Evolutionary conservation across 1,284 basidiomycete species (phyloP), one percentile per base, ranked within the genome.

Genomic region (Hortiboletus rubellus): DNA sequence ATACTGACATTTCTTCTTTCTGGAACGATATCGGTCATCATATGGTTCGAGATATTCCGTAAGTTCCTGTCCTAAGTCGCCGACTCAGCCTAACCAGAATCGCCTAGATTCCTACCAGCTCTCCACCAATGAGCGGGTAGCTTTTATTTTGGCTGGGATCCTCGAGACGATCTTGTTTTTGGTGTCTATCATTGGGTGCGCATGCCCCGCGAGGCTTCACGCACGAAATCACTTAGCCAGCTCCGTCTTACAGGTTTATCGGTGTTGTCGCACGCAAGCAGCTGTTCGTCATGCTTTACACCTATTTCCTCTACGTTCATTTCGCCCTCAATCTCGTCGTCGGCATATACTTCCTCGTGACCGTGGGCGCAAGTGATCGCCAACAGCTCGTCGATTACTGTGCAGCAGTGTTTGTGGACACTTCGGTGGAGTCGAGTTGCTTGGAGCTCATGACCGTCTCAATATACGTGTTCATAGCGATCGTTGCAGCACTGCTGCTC

Each of bases 1-100:
- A 58, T 79, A 4, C 66, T 86, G 11, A 79, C 79, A 1, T 77
- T 84, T 48, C 62, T 86, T 24, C 69, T 87, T 33, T 74, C 81
- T 3, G 80, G 79, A 3, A 55, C 80, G 17, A 72, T 85, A 41
- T 74, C 82, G 11, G 68, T 82, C 60, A 66, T 84, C 47, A 63
- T 85, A 22, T 87, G 83, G 84, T 84, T 82, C 64, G 82, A 84
- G 63, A 71, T 86, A 34, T 74, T 72, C 34, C 77, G 86, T 86
- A 59, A 62, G 84, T 73, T 38, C 44, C 40, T 33, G 18, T 24
- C 31, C 42, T n/a, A 6, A n/a, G 18, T 36, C 3, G 3, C 24
- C 45, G 1, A 10, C 27, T 17, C 31, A 38, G 34, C 24, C 30
- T 58, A 41, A 65, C 42, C 17, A 27, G 45, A 17, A 52, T 30